These are phyloP conservation scores for Pachysandra terminalis DNA, from an alignment of 164 flowering plant species.

Conservation along the genomic window DNA sequence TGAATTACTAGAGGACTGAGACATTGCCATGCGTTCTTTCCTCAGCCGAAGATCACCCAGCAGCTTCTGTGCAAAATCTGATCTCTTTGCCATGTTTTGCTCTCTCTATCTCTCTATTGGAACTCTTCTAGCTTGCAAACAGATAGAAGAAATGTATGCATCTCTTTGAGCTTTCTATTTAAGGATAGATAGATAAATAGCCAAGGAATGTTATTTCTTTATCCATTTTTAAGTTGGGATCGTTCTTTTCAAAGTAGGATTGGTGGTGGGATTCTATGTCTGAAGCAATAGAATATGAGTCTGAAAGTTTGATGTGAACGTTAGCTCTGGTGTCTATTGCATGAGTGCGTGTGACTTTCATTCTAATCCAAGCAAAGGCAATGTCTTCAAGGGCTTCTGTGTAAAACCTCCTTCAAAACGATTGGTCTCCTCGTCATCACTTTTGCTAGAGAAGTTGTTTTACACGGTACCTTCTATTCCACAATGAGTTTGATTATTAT, in stretches of 20 bases:
- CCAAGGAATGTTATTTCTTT: too few relatives aligned
- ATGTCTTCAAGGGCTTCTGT: constrained; percentile 30
- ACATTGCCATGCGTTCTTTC: constrained; percentile 62
- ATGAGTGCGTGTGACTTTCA: constrained; percentile 36
- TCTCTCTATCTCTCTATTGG: constrained; percentile 6
- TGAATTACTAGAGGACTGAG: constrained; percentile 38
- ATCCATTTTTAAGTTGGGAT: constrained; percentile 34
- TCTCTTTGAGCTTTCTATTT: constrained; percentile 2
- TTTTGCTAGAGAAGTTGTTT: too few relatives aligned
- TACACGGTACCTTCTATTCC: too few relatives aligned
- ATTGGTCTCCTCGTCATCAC: too few relatives aligned
- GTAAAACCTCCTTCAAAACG: constrained; percentile 22
- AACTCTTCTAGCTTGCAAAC: constrained; percentile 6
- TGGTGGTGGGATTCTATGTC: constrained; percentile 40
- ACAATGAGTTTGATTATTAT: too few relatives aligned
- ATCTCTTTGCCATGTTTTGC: constrained; percentile 50
- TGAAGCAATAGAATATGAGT: constrained; percentile 16
- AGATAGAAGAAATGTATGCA: neutral
- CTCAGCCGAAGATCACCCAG: constrained; percentile 70
- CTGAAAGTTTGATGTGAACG: constrained; percentile 67
- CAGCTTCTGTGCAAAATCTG: constrained; percentile 89
- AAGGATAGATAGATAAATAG: constrained; percentile 10
- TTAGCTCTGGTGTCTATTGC: constrained; percentile 25
- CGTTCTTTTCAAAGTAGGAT: constrained; percentile 56
- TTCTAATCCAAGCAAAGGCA: constrained; percentile 65